Evolutionary conservation across 257 asterid species (phyloP).

Genomic region (Gentiana dahurica): DNA sequence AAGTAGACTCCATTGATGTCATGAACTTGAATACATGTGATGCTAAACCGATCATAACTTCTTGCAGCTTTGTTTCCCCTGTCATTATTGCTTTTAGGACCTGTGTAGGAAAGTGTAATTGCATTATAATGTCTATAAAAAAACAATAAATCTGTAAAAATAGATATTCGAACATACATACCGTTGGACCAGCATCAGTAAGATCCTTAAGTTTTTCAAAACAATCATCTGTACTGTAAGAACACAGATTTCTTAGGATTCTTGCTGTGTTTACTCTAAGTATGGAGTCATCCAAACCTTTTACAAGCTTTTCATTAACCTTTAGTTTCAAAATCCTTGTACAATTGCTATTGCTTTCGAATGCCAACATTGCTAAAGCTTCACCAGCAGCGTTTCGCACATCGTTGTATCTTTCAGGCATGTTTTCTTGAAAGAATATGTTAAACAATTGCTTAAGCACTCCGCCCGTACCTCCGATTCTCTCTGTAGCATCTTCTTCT

Average conservation of each 20-base stretch:
- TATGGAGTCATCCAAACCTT: conserved; percentile 44
- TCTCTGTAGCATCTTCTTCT: conserved; percentile 82
- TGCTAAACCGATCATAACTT: conserved; percentile 84
- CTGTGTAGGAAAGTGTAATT: conserved; percentile 25
- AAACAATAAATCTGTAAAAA: neutral
- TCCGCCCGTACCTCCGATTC: conserved; percentile 78
- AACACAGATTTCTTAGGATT: conserved; percentile 61
- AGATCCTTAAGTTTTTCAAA: conserved; percentile 34
- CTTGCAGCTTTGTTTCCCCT: conserved; percentile 63
- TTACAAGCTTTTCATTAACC: conserved; percentile 30
- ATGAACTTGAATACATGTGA: conserved; percentile 51
- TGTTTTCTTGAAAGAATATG: conserved; percentile 44
- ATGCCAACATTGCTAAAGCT: conserved; percentile 69
- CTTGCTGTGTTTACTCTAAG: conserved; percentile 60
- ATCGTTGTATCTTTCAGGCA: conserved; percentile 19
- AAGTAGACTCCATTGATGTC: conserved; percentile 38
- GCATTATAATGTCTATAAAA: neutral
- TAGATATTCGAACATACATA: conserved; percentile 6
- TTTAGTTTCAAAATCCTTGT: conserved; percentile 36
- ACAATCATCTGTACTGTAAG: conserved; percentile 49
- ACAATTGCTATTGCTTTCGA: conserved; percentile 51
- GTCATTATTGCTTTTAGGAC: conserved; percentile 65
- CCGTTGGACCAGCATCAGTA: conserved; percentile 60
- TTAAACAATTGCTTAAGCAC: conserved; percentile 48
- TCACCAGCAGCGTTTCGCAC: conserved; percentile 78